Percentiles rank a stretch among this genome's conserved stretches.
Evolutionary conservation across 805 yeast species (phyloP).

Genomic region (Saccharomycopsis sp.): DNA sequence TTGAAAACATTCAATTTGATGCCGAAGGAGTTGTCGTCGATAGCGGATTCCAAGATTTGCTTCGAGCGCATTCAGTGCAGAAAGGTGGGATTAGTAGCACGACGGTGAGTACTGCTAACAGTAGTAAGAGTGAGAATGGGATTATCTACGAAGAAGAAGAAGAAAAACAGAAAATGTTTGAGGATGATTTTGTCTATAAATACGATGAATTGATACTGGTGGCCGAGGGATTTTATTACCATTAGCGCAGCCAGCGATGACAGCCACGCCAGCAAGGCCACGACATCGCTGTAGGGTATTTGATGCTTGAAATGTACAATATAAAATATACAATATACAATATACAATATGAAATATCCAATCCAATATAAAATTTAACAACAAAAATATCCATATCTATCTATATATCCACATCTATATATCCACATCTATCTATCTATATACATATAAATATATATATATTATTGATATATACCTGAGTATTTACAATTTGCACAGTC

Average conservation of each 20-base stretch:
- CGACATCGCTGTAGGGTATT: background rate
- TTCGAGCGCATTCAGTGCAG: background rate
- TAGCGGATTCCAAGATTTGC: conserved; percentile 1
- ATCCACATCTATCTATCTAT: too few species aligned
- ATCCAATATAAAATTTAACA: too few species aligned
- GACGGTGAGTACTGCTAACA: background rate
- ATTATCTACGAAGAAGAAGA: background rate
- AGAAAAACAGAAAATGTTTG: background rate
- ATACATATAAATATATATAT: too few species aligned
- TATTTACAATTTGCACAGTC: too few species aligned
- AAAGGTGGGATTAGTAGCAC: background rate
- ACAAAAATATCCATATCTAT: too few species aligned
- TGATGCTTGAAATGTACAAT: too few species aligned
- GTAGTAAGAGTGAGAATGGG: background rate
- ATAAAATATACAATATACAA: too few species aligned
- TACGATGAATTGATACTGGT: conserved; percentile 13
- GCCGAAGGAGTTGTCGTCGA: background rate
- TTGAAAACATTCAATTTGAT: conserved; percentile 4
- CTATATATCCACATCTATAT: too few species aligned
- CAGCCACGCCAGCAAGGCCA: too few species aligned
- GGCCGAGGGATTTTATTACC: conserved; percentile 8
- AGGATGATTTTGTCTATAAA: conserved; percentile 7
- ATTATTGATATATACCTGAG: too few species aligned
- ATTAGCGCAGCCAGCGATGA: background rate
- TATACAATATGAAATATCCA: too few species aligned